phyloP scores from a whole-genome alignment of 192 early-diverging fungal genomes.

The Podila horticola region DNA sequence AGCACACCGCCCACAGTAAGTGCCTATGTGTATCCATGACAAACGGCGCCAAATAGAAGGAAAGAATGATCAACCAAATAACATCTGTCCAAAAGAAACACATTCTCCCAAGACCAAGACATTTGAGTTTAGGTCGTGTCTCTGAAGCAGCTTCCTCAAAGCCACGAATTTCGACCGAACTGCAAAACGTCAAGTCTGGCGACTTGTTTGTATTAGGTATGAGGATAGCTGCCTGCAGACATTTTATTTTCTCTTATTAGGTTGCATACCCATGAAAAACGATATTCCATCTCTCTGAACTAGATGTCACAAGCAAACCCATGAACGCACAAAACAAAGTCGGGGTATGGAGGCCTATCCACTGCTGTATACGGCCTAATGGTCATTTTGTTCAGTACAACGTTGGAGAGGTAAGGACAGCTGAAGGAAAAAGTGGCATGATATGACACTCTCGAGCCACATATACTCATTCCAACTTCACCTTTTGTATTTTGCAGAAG shows the following conservation, averaged over 20 bases:
- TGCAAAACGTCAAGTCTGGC: constrained; percentile 26
- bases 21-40: too few relatives aligned
- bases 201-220: constrained; percentile 42
- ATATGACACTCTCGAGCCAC: neutral
- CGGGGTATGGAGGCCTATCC: constrained; percentile 32
- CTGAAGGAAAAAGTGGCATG: neutral
- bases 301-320: constrained; percentile 25
- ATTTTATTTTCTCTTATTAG: neutral
- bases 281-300: neutral
- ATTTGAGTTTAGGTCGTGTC: constrained; percentile 24
- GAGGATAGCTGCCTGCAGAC: neutral
- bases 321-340: constrained; percentile 27
- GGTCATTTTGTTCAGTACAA: constrained; percentile 43
- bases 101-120: constrained; percentile 19
- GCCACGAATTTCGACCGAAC: constrained; percentile 28
- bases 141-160: constrained; percentile 20
- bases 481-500: constrained; percentile 3
- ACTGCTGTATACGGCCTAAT: constrained; percentile 36
- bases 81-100: constrained; percentile 20
- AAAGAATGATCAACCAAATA: neutral
- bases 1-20: constrained; percentile 30
- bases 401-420: constrained; percentile 20
- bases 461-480: neutral
- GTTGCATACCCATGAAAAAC: neutral
- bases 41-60: too few relatives aligned